Base-by-base conservation (phyloP, 345 rosid species). In the Cochlearia excelsa region DNA sequence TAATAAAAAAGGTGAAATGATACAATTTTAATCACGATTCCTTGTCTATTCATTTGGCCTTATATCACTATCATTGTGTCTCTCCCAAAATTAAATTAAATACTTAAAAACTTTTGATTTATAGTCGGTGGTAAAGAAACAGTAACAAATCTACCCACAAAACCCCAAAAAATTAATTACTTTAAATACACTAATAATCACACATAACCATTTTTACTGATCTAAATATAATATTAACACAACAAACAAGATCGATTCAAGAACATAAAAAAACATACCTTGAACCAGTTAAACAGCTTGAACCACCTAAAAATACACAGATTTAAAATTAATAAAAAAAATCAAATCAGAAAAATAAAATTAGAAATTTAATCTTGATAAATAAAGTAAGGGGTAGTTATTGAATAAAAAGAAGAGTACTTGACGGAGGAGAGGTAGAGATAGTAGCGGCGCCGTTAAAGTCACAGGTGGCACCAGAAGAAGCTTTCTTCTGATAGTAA, bases 381-480 rank as follows among this genome's bases (percentile, higher is more conserved):
- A 35, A 3, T 9, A 7, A 64, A 59, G 30, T 51, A 29, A 8
- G 39, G 23, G 23, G 23, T 16, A 16, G 23, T 16, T 7, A 10
- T n/a, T 8, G 1, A 5, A 26, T 8, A 26, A 30, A 7, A 44
- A 51, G 66, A 29, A 30, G 41, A 4, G 59, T 61, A 73, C 77
- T 46, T 41, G 74, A 45, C 2, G 66, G 77, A 63, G 69, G 65
- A n/a, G 71, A 42, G 11, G 0, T 7, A 31, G 70, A 39, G 38
- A n/a, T 0, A 8, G 0, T 0, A 6, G 77, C 77, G 11, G 77
- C 69, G 54, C 77, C 77, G 47, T 30, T 41, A 26, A 73, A 73
- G 37, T 73, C 77, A 63, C 77, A 73, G 59, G 74, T 66, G 52
- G 73, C 77, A 7, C 73, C 69, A 30, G 72, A 49, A 3, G 65